These are phyloP conservation scores for Solanum hybrid DNA, from an alignment of 305 asterid genomes.

Conservation along the genomic window DNA sequence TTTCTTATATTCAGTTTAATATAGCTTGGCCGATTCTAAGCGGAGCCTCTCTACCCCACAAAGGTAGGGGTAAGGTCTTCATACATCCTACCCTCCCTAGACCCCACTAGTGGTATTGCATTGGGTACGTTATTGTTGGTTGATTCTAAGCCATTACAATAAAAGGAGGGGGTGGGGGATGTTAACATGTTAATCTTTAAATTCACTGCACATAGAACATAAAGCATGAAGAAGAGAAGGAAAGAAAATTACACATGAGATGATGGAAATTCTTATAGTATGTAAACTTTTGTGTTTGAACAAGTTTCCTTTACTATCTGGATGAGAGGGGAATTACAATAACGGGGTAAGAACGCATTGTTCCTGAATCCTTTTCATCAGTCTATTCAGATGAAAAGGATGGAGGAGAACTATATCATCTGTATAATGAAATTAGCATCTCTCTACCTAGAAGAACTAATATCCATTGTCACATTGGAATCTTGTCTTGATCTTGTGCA, in stretches of 20 bases:
- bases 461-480: conserved; percentile 64
- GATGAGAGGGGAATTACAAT: not conserved
- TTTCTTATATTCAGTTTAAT: not conserved
- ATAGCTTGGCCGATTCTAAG: not conserved
- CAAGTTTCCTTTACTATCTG: not conserved
- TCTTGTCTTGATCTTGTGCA: conserved; percentile 57
- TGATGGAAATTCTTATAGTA: not conserved
- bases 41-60: not conserved
- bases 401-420: not conserved
- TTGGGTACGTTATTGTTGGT: not conserved
- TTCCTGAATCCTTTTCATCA: not conserved
- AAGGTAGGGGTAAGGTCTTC: not conserved
- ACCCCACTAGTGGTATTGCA: not conserved
- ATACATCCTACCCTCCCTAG: not conserved
- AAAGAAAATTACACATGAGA: not conserved
- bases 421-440: not conserved
- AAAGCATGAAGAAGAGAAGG: not conserved
- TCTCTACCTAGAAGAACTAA: not conserved
- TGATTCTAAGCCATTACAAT: not conserved
- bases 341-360: not conserved
- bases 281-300: not conserved
- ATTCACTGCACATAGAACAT: not conserved
- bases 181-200: not conserved
- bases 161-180: not conserved
- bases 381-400: not conserved